Base-by-base conservation (phyloP, 2,329 filamentous ascomycete species). In the Alternaria gaisen region DNA sequence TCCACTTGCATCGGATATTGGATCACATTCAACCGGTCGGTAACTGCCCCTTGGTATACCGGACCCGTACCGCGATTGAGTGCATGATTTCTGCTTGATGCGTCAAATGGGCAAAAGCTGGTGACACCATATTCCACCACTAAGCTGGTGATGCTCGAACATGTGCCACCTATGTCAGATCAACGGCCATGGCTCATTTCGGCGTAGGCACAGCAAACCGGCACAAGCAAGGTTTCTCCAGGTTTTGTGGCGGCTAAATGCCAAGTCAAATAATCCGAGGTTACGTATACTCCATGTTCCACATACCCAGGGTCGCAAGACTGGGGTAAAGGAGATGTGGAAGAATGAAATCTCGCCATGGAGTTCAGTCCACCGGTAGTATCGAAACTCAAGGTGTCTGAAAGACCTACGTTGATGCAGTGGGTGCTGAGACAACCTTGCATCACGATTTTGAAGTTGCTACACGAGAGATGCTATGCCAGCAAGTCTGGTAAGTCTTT, bases 21-120 rank as follows among this genome's bases (percentile, higher is more conserved):
- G 63, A 52, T 58, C 61, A 57, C 61, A 73, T 72, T 75, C 72
- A 75, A 54, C 72, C 73, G 70, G 58, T 61, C 43, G 56, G 54
- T 54, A 63, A 42, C 43, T 36, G 30, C 18, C 20, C 28, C 54
- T 61, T 61, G 53, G 62, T 43, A 28, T 38, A 34, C 8, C 11
- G n/a, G 16, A 32, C 40, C 47, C 26, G 41, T 38, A 50, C 34
- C 53, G 30, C 51, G 42, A 32, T 51, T 30, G 24, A 40, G 5
- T 52, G 24, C 53, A 47, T 38, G n/a, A 22, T 40, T 42, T 22
- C 18, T 30, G 26, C 54, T 16, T 26, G 16, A 32, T 28, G 43
- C 26, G 34, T 51, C 50, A 42, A 42, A 34, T 14, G 12, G 46
- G 46, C 32, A 50, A 38, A n/a, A 36, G 8, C 3, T 14, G 30